Evolutionary conservation across 2,329 filamentous ascomycete genomes (phyloP), one percentile per base, ranked within the genome.

Genomic region (Bipolaris gigantea): DNA sequence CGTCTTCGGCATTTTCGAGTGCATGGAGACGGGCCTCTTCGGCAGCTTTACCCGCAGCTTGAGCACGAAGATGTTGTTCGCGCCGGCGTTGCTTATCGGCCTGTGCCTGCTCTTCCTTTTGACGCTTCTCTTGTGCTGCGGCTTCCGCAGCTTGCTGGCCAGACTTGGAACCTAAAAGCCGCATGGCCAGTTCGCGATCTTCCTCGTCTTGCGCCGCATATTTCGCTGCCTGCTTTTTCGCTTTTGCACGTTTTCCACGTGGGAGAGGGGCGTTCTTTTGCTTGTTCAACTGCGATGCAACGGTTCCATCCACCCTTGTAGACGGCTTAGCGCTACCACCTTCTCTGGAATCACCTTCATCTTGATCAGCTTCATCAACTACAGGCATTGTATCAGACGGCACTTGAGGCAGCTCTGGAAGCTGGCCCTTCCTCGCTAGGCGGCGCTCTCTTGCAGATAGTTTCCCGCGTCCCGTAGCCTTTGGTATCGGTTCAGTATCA

Each of bases 131-230:
- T 55, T 82, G 80, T 0, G 84, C 83, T 64, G 70, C 70, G 5
- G 76, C 76, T 41, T 90, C 88, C 2, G 86, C 88, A 13, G 83
- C 85, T 58, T 86, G 86, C 63, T 89, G 82, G 34, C 84, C 83
- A 1, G 87, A 87, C 55, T 82, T 79, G 2, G 90, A 87, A 35
- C 94, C 94, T n/a, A 96, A 85, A n/a, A 97, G 82, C 21, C 86
- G 83, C 75, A 97, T 89, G 30, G 92, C 91, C 0, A 92, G 83
- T 6, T 83, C 84, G 11, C 92, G 90, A 68, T 99, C 94, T 74
- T 96, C 93, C 50, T 96, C 92, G 65, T 97, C 93, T 79, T 97
- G 94, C 64, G 95, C 80, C 41, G 89, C 93, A 76, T 99, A 99
- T 73, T 96, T 97, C 54, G 85, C 80, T 3, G 90, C 90, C 2